Conservation (phyloP, 2,329 filamentous ascomycete genomes). For the Stenocarpella maydis region DNA sequence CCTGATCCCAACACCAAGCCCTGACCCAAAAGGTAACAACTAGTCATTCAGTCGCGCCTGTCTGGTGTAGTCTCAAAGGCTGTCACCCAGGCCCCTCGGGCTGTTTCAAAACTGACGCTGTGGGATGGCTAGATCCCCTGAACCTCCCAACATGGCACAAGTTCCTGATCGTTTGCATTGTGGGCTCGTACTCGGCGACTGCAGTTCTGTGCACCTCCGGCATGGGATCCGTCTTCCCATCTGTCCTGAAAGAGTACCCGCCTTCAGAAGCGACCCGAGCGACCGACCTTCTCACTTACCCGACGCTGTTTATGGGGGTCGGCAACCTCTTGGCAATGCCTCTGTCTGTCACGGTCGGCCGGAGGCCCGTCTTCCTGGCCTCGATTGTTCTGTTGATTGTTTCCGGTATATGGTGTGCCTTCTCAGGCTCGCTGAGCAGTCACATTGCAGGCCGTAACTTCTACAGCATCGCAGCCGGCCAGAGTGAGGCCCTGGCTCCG, state of each 20-base stretch:
- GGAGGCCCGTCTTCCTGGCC: not conserved
- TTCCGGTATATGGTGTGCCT: not conserved
- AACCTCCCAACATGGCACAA: constrained; percentile 13
- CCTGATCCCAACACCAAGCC: not conserved
- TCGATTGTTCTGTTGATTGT: not conserved
- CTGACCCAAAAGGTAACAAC: not conserved
- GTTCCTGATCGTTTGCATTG: not conserved
- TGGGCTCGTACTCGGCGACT: not conserved
- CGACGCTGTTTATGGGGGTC: not conserved
- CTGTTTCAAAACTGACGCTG: not conserved
- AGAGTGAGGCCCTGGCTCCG: not conserved
- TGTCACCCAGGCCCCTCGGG: not conserved
- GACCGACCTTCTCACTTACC: not conserved
- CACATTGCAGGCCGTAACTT: constrained; percentile 6
- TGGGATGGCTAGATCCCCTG: not conserved
- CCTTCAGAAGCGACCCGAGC: not conserved
- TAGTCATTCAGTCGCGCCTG: too few relatives aligned
- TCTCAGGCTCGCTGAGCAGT: not conserved
- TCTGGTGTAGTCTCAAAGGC: not conserved
- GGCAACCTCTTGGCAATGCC: not conserved
- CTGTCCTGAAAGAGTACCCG: not conserved
- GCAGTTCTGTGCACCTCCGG: not conserved
- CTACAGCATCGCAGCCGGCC: constrained; percentile 3
- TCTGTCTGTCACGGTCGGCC: not conserved
- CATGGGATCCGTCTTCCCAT: not conserved